A percentile compares a stretch with the other conserved stretches of the same genome.
Evolutionary conservation across 164 flowering plant genomes (phyloP).

Genomic region (Macadamia integrifolia): DNA sequence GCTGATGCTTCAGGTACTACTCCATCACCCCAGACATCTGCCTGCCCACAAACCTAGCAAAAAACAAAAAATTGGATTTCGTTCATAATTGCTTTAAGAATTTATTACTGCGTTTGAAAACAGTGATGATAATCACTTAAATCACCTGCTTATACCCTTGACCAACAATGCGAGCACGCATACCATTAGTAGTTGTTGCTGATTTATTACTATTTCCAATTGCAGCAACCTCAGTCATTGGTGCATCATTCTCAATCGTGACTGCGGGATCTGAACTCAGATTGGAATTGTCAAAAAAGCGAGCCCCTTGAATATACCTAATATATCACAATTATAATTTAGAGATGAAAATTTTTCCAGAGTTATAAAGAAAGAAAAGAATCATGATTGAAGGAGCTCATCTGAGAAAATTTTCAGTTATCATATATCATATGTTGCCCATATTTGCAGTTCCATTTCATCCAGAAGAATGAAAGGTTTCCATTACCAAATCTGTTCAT

Average conservation of each 20-base stretch:
- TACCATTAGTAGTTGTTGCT: constrained; percentile 20
- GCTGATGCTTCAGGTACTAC: constrained; percentile 88
- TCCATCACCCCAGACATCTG: constrained; percentile 93
- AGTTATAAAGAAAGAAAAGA: neutral
- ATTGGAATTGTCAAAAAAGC: constrained; percentile 34
- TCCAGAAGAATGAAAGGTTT: neutral
- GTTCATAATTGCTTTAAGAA: neutral
- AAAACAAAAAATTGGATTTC: constrained; percentile 7
- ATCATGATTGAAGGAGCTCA: neutral
- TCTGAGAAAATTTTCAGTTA: neutral
- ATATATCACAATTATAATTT: constrained; percentile 1
- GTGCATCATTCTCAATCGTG: constrained; percentile 24
- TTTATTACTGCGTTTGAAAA: neutral
- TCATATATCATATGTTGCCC: no score
- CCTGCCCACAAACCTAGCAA: constrained; percentile 75
- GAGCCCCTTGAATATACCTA: constrained; percentile 80
- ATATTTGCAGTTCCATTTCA: neutral
- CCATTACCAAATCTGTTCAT: no score
- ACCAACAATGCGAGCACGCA: constrained; percentile 73
- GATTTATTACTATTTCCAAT: constrained; percentile 15
- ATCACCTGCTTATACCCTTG: constrained; percentile 93
- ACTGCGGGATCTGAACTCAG: constrained; percentile 16
- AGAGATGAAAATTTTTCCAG: neutral
- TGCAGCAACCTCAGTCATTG: constrained; percentile 29
- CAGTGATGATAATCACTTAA: neutral